A percentile compares a stretch with the other conserved stretches of the same genome.
Conservation (phyloP, 2,329 filamentous ascomycete species). For the Epichloe bromicola region DNA sequence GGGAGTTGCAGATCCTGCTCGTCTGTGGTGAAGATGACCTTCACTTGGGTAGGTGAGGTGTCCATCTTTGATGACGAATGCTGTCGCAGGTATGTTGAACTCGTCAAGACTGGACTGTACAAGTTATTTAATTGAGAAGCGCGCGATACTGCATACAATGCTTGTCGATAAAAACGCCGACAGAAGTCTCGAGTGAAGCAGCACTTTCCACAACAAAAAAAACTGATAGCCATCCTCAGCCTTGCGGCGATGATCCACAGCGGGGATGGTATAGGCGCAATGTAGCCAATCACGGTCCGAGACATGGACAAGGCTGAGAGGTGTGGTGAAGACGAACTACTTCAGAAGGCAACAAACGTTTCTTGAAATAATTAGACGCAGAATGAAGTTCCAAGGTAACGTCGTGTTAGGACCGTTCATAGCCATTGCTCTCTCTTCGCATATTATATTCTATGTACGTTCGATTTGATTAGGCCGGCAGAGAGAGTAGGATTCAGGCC, state of each 20-base stretch:
- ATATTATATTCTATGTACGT: too few relatives aligned
- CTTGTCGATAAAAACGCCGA: not conserved
- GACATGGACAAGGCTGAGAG: not conserved
- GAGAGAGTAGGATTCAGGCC: too few relatives aligned
- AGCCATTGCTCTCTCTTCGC: too few relatives aligned
- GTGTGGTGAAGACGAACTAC: not conserved
- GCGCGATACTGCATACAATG: not conserved
- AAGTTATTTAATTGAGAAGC: too few relatives aligned
- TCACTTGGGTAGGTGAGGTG: constrained; percentile 39
- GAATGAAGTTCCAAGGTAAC: too few relatives aligned
- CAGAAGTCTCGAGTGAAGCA: not conserved
- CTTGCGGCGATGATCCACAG: not conserved
- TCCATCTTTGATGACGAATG: constrained; percentile 17
- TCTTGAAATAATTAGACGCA: too few relatives aligned
- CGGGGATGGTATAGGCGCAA: not conserved
- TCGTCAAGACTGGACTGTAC: not conserved
- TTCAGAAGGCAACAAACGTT: too few relatives aligned
- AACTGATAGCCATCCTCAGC: not conserved
- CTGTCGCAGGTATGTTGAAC: not conserved
- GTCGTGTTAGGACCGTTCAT: too few relatives aligned
- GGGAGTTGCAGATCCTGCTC: constrained; percentile 49
- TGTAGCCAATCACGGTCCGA: not conserved
- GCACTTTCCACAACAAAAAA: not conserved
- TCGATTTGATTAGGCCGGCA: too few relatives aligned
- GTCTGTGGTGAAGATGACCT: constrained; percentile 54